Evolutionary conservation across 805 yeast species (phyloP).

Genomic region (Priceomyces fermenticarens): DNA sequence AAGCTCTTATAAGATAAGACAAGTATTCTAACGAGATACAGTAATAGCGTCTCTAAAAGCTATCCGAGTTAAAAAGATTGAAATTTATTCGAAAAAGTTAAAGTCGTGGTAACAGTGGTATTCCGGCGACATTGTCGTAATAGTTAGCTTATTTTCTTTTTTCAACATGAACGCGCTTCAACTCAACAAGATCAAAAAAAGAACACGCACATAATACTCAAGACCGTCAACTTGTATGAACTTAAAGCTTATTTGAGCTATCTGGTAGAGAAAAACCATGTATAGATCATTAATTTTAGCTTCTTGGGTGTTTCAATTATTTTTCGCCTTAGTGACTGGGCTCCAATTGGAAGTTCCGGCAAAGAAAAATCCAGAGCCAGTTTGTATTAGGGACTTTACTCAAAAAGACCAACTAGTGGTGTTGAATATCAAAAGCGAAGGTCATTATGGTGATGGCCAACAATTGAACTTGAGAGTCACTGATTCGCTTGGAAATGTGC

Average conservation of each 20-base stretch:
- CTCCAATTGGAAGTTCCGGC: constrained; percentile 57
- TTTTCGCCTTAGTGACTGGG: constrained; percentile 28
- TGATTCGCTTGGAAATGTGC: constrained; percentile 84
- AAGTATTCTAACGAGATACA: not conserved
- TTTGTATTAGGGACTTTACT: constrained; percentile 92
- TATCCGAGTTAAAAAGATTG: constrained; percentile 6
- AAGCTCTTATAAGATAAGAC: not conserved
- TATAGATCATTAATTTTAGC: constrained; percentile 4
- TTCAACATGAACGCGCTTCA: constrained; percentile 1
- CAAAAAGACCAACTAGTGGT: constrained; percentile 83
- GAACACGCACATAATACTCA: constrained; percentile 1
- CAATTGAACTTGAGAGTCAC: constrained; percentile 60
- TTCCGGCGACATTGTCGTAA: constrained; percentile 1
- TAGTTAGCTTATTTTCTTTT: not conserved
- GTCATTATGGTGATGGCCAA: constrained; percentile 86
- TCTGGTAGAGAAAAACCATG: no score
- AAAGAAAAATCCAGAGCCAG: constrained; percentile 47
- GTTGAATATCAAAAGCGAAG: constrained; percentile 72
- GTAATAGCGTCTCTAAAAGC: not conserved
- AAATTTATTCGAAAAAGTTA: no score
- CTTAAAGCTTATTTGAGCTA: no score
- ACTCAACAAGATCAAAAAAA: not conserved
- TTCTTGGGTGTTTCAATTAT: constrained; percentile 8
- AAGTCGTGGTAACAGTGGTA: not conserved
- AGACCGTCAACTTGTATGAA: no score